Evolutionary conservation across 495 filamentous ascomycete genomes (phyloP).

Genomic region (Xylaria cubensis): DNA sequence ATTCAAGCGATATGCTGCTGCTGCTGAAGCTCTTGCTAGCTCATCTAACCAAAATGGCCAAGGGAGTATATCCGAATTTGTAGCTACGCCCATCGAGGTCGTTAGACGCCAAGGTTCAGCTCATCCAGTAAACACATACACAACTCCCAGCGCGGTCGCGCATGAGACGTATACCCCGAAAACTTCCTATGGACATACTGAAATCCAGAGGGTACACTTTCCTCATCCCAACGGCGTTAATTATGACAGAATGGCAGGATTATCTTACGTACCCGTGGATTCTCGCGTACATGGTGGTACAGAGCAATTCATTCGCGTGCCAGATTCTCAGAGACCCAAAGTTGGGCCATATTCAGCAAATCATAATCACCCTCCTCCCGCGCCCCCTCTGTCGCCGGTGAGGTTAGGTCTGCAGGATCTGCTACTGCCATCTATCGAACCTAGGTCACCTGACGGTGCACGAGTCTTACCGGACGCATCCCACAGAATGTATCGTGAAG

Average conservation of each 20-base stretch:
- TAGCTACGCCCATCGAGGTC: slow-evolving; percentile 29
- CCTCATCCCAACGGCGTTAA: slow-evolving; percentile 17
- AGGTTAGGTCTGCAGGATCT: slow-evolving; percentile 39
- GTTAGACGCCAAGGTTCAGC: slow-evolving; percentile 34
- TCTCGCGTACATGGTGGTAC: slow-evolving; percentile 11
- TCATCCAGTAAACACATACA: slow-evolving; percentile 29
- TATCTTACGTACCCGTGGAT: slow-evolving; percentile 21
- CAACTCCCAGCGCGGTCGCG: slow-evolving; percentile 13
- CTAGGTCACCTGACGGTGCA: slow-evolving; percentile 32
- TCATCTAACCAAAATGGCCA: slow-evolving; percentile 26
- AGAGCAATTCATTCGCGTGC: slow-evolving; percentile 29
- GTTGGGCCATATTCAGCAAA: slow-evolving; percentile 36
- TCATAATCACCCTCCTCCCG: slow-evolving; percentile 18
- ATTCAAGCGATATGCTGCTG: slow-evolving; percentile 44
- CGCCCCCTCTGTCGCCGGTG: slow-evolving; percentile 31
- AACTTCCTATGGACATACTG: slow-evolving; percentile 9
- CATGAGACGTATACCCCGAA: slow-evolving; percentile 14
- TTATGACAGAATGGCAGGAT: slow-evolving; percentile 17
- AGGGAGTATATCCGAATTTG: slow-evolving; percentile 30
- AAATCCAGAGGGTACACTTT: slow-evolving; percentile 25
- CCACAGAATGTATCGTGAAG: slow-evolving; percentile 27
- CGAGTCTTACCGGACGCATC: slow-evolving; percentile 24
- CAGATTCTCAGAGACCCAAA: slow-evolving; percentile 38
- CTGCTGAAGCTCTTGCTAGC: slow-evolving; percentile 40
- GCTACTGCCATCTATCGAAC: slow-evolving; percentile 41